phyloP scores from a whole-genome alignment of 495 filamentous ascomycete genomes.

The Astrothelium macrocarpum region DNA sequence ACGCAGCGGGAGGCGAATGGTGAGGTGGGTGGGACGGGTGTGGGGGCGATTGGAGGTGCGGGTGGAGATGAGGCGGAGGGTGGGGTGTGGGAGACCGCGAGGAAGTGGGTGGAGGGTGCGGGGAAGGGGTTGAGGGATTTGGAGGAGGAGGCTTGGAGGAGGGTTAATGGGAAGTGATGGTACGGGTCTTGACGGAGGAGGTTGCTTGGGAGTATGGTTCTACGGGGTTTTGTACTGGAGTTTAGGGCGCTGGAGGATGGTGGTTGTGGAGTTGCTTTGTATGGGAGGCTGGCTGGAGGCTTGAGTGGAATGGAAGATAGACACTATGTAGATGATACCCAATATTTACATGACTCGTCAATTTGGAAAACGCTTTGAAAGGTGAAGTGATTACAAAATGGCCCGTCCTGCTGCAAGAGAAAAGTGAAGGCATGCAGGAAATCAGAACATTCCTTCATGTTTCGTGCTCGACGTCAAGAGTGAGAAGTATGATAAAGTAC shows the following conservation, averaged over 20 bases:
- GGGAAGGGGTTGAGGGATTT: constrained; percentile 52
- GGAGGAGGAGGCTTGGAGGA: constrained; percentile 63
- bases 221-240: not conserved
- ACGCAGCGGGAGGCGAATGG: constrained; percentile 19
- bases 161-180: constrained; percentile 21
- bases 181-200: not conserved
- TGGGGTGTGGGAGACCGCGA: constrained; percentile 40
- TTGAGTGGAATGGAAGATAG: not conserved
- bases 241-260: too few relatives aligned
- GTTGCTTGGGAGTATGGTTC: not conserved
- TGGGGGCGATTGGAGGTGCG: constrained; percentile 46
- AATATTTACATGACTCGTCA: not conserved
- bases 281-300: not conserved
- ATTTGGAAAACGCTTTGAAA: not conserved
- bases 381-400: not conserved
- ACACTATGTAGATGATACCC: constrained; percentile 1
- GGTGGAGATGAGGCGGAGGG: constrained; percentile 48
- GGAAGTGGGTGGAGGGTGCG: constrained; percentile 50
- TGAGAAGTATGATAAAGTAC: too few relatives aligned
- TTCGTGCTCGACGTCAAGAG: too few relatives aligned
- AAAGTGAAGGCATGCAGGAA: not conserved
- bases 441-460: not conserved
- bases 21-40: constrained; percentile 22
- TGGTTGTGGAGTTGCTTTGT: not conserved
- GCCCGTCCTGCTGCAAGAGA: not conserved